Evolutionary conservation across 2,329 filamentous ascomycete species (phyloP), one percentile per base, ranked within the genome.

Genomic region (Rutstroemia sp.): DNA sequence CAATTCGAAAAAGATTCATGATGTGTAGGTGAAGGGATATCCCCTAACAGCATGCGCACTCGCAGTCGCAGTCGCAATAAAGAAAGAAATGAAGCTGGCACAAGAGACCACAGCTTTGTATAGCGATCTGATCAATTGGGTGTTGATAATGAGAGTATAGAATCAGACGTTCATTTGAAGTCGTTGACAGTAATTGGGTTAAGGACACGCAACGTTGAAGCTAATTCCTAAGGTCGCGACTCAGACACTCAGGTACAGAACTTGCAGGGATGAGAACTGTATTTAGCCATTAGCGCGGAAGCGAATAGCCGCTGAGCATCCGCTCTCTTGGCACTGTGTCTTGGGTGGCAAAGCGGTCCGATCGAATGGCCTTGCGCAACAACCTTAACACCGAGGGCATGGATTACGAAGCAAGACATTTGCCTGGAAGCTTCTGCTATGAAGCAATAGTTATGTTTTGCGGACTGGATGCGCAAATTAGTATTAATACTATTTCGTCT

Each of bases 1-100:
- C 69, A 67, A 88, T 73, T 68, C 84, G 75, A 75, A 88, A 88
- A 70, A 87, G 75, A 74, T 88, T 88, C 84, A 88, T 87, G 64
- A 61, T 79, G 71, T 64, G 44, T 39, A 61, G 65, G 56, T 17
- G 17, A 57, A 52, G 54, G 48, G 54, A 25, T 37, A 23, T 17
- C 23, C 49, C 54, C 49, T 25, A 56, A 4, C 19, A 46, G 37
- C 47, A 51, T 51, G 46, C 17, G 46, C 53, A 55, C 17, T 34
- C 53, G 46, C 46, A 27, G 30, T 44, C 16, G 41, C 46, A 27
- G 17, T 37, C 9, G 30, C 34, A 54, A 54, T 12, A 27, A 50
- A 16, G 54, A 53, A 41, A 47, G 45, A 5, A n/a, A 16, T 16
- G 10, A 25, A 27, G 25, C 12, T 1, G 10, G 23, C 2, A 44